A percentile compares a stretch with the other conserved stretches of the same genome.
These are phyloP conservation scores for Phlebopus sp. DNA, from an alignment of 1,284 basidiomycete species.

Conservation along the genomic window DNA sequence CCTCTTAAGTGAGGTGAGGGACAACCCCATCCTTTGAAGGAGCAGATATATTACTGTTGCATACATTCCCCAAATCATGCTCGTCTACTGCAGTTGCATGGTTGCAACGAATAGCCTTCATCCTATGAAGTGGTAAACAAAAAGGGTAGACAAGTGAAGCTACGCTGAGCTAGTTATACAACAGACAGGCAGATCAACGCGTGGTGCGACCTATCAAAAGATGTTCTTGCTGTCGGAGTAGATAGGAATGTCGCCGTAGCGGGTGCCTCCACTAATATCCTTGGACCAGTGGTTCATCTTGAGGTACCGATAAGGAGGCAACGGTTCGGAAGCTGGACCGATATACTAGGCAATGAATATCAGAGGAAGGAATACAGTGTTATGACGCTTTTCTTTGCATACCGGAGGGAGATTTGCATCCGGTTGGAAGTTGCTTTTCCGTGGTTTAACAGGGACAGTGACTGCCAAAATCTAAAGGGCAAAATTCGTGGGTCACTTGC, in stretches of 20 bases:
- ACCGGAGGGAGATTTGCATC: slow-evolving; percentile 47
- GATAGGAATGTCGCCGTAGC: slow-evolving; percentile 35
- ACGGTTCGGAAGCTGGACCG: slow-evolving; percentile 13
- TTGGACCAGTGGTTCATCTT: slow-evolving; percentile 17
- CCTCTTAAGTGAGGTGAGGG: no score
- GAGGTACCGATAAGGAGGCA: slow-evolving; percentile 21
- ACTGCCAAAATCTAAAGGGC: slow-evolving; percentile 40
- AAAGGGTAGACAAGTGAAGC: not conserved
- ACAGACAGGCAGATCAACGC: not conserved
- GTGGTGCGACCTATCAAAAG: not conserved
- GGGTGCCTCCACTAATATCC: slow-evolving; percentile 16
- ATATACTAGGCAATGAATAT: slow-evolving; percentile 20
- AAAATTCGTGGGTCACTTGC: not conserved
- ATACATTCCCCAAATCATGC: no score
- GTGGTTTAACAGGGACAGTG: slow-evolving; percentile 34
- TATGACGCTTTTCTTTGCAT: slow-evolving; percentile 8
- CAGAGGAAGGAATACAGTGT: not conserved
- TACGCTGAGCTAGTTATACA: not conserved
- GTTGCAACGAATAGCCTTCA: not conserved
- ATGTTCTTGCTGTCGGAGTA: slow-evolving; percentile 28
- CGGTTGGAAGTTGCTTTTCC: slow-evolving; percentile 41
- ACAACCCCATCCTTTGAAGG: no score
- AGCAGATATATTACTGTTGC: no score
- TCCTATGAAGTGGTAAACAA: not conserved
- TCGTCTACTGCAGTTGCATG: no score